Base-by-base conservation (phyloP, 768 basidiomycete genomes). In the Pisolithus orientalis region DNA sequence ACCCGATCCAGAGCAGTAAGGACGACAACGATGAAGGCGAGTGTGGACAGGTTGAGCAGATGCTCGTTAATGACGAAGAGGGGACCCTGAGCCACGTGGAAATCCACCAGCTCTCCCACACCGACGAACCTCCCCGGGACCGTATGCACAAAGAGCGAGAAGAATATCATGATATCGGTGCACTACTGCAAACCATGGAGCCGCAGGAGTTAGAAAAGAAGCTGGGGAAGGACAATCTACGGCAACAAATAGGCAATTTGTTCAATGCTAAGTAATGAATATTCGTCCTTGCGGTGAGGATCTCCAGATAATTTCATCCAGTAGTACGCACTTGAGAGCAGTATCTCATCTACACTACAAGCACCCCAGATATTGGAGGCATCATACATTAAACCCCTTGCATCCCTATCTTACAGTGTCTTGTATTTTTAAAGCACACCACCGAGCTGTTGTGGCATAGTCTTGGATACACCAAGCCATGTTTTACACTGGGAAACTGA, bases 211-310 rank as follows among this genome's bases (percentile, higher is more conserved):
- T 62, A 29, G 59, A 65, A 16, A 43, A 14, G 7, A 49, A 28
- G 49, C 7, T 67, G 7, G 66, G 65, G 2, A 61, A 44, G 32
- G 17, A 7, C 6, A 42, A 3, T 8, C 59, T 55, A 38, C 62
- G 50, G 6, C 55, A 14, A 21, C 53, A 44, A 1, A 27, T 69
- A 5, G 48, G 43, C 9, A 49, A 29, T 11, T 37, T 52, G 24
- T 63, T 67, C 7, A 28, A 14, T 3, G 34, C 34, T 13, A 34
- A 25, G 25, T 62, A 52, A 39, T 24, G 28, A 11, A 25, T 28
- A 10, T 52, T 40, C 86, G 93, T 40, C 16, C 17, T 42, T 8
- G 40, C 34, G 16, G n/a, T 21, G 4, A 17, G 40, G n/a, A 21
- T 42, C 24, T 24, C 6, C 24, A 17, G 17, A 21, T 42, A 8